Evolutionary conservation across 1,284 basidiomycete species (phyloP).

Genomic region (Ustilago esculenta): DNA sequence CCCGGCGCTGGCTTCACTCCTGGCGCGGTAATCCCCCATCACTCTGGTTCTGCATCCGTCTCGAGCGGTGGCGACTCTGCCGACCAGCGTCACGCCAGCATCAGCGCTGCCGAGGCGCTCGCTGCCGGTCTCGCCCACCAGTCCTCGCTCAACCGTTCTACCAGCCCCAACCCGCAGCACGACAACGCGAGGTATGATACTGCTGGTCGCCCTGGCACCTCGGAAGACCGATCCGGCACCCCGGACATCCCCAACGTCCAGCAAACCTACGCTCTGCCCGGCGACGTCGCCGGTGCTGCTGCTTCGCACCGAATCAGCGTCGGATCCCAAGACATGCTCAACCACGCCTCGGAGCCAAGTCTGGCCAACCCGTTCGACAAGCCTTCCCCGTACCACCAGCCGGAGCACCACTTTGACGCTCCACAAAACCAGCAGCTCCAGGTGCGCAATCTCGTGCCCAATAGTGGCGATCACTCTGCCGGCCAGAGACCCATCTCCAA

Average conservation of each 20-base stretch:
- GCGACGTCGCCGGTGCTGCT: conserved; percentile 5
- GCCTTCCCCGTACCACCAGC: background rate
- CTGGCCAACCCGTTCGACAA: conserved; percentile 14
- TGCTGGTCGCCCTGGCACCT: conserved; percentile 43
- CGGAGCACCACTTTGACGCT: no score
- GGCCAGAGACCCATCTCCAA: conserved; percentile 49
- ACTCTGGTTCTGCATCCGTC: conserved; percentile 26
- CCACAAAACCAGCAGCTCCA: conserved; percentile 16
- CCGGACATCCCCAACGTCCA: conserved; percentile 59
- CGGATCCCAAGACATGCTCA: conserved; percentile 14
- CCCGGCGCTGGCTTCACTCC: conserved; percentile 17
- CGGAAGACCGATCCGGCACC: conserved; percentile 51
- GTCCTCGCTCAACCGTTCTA: conserved; percentile 23
- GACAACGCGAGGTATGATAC: conserved; percentile 16
- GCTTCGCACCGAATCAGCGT: conserved; percentile 13
- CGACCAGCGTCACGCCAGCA: conserved; percentile 21
- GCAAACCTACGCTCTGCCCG: conserved; percentile 48
- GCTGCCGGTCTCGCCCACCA: conserved; percentile 40
- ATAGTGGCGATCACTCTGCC: conserved; percentile 10
- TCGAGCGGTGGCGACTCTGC: conserved; percentile 11
- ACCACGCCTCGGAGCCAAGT: background rate
- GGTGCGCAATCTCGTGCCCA: conserved; percentile 43
- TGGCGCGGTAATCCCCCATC: conserved; percentile 6
- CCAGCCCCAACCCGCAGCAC: conserved; percentile 1
- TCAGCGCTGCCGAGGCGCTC: conserved; percentile 32